Base-by-base conservation (phyloP, 805 yeast species). In the Jamesozyma spencerorum region DNA sequence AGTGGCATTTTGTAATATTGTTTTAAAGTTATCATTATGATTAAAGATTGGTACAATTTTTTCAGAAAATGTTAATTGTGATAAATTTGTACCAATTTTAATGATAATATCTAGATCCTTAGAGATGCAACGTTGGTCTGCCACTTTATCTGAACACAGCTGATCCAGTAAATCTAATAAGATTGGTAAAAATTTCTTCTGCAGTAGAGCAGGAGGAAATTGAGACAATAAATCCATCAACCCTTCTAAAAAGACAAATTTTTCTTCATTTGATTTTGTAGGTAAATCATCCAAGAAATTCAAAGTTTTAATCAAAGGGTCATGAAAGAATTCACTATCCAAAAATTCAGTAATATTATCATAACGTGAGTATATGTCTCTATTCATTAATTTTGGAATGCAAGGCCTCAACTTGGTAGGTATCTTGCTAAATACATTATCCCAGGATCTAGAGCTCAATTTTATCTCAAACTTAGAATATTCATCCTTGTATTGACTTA, bases 211-310 rank as follows among this genome's bases (percentile, higher is more conserved):
- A 30, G 67, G 67, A 3, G 90, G 87, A 52, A 81, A 82, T 48
- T 75, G 70, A 5, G 70, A 68, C 19, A 79, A 54, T 17, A 77
- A 63, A 4, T 63, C 62, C 18, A 74, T 60, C 39, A 90, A 66
- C 1, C 86, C 86, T 40, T 72, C 72, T 47, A 88, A 67, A 54
- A 86, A 86, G 1, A 76, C 66, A 18, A 74, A 58, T 51, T 81
- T 81, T 43, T 90, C 97, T 14, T 70, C 71, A 5, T 68, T 65
- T 2, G 79, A 64, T 49, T 83, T 81, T 0, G 95, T 83, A 8
- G 87, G 76, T 46, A 85, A 79, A 42, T 84, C 92, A 54, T 90
- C 97, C 34, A 90, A 60, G 50, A 82, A 80, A 58, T 81, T 77
- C 66, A 90, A 70, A 2, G 94, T 80, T 53, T 82, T 81, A 38